Conservation (phyloP, 495 filamentous ascomycete genomes). For the Gamarada debralockiae region DNA sequence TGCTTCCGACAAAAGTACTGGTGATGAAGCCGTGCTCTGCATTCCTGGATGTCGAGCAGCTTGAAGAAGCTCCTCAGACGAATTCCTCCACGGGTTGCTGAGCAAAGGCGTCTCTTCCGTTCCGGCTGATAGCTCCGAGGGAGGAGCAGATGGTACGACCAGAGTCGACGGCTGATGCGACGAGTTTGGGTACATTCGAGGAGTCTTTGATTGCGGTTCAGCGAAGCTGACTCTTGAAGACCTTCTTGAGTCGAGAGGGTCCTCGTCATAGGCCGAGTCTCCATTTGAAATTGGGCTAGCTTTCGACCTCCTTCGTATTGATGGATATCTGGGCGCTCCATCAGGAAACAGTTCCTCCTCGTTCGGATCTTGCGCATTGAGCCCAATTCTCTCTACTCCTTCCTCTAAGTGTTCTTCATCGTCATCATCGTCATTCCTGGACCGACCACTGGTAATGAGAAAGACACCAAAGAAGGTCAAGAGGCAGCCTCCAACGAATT, state of each 20-base stretch:
- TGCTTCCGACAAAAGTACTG: slow-evolving; percentile 18
- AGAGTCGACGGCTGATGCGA: slow-evolving; percentile 12
- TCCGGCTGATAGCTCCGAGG: slow-evolving; percentile 1
- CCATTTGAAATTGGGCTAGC: neutral
- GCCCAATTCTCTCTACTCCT: slow-evolving; percentile 30
- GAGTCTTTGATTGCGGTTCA: slow-evolving; percentile 8
- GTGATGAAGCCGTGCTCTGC: slow-evolving; percentile 5
- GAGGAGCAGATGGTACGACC: slow-evolving; percentile 1
- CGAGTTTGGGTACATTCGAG: slow-evolving; percentile 14
- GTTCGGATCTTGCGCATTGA: slow-evolving; percentile 28
- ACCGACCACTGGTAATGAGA: slow-evolving; percentile 75
- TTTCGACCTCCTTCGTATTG: neutral
- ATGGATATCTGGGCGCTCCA: neutral
- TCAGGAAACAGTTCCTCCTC: neutral
- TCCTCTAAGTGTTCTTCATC: slow-evolving; percentile 49
- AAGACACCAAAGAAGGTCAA: slow-evolving; percentile 94
- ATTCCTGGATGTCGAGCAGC: slow-evolving; percentile 14
- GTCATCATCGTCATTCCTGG: slow-evolving; percentile 42
- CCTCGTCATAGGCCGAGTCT: slow-evolving; percentile 7
- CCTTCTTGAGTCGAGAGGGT: slow-evolving; percentile 11
- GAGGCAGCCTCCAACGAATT: slow-evolving; percentile 85
- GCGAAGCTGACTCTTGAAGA: slow-evolving; percentile 24
- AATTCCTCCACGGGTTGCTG: slow-evolving; percentile 20
- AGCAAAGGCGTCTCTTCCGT: slow-evolving; percentile 18
- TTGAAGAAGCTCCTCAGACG: slow-evolving; percentile 15